Conservation (phyloP, 495 filamentous ascomycete species). For the Stereocaulon alpinum region DNA sequence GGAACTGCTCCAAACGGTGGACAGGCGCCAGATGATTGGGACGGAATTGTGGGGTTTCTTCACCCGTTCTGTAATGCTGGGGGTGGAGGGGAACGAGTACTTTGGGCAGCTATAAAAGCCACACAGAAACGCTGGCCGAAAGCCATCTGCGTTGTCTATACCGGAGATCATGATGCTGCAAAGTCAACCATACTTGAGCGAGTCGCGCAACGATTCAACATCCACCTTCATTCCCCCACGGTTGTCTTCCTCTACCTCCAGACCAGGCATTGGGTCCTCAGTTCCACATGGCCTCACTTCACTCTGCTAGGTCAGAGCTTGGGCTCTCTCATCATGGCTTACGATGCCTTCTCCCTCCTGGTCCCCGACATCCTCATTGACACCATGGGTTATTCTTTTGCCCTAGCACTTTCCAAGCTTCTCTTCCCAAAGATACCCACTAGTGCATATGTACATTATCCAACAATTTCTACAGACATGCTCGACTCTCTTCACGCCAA, state of each 20-base stretch:
- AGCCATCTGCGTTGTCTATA: conserved; percentile 84
- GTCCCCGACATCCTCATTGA: conserved; percentile 92
- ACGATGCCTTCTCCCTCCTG: conserved; percentile 84
- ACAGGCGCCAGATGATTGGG: conserved; percentile 50
- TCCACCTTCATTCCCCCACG: conserved; percentile 72
- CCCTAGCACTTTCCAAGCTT: conserved; percentile 67
- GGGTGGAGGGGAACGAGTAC: conserved; percentile 88
- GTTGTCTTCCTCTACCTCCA: conserved; percentile 82
- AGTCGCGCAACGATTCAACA: conserved; percentile 86
- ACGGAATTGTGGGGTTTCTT: conserved; percentile 87
- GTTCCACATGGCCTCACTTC: conserved; percentile 80
- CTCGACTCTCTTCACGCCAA: conserved; percentile 64
- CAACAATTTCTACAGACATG: conserved; percentile 98
- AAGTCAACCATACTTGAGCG: conserved; percentile 68
- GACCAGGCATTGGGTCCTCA: conserved; percentile 73
- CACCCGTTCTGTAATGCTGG: conserved; percentile 89
- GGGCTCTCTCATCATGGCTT: conserved; percentile 75
- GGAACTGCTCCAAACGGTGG: conserved; percentile 43
- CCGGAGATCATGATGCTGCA: conserved; percentile 79
- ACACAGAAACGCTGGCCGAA: conserved; percentile 84
- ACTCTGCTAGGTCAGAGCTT: conserved; percentile 90
- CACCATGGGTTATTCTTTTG: conserved; percentile 96
- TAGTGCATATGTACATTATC: conserved; percentile 93
- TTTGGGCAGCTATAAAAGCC: conserved; percentile 90
- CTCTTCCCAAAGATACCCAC: conserved; percentile 77